phyloP scores from a whole-genome alignment of 1,284 basidiomycete genomes.

The Xerocomus nothofagi region DNA sequence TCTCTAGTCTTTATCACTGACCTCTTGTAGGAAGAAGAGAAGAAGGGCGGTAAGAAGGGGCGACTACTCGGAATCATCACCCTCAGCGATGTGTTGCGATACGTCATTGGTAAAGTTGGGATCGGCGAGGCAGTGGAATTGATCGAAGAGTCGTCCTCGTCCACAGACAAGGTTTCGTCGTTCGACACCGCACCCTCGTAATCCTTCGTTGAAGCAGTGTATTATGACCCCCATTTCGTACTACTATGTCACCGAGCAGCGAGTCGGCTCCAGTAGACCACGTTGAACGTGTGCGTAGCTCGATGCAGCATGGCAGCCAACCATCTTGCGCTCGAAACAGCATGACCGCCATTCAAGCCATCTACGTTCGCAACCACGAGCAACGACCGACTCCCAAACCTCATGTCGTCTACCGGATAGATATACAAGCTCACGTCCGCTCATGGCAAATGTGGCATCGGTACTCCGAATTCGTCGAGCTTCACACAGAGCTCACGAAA shows the following conservation, averaged over 20 bases:
- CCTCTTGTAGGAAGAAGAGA: constrained; percentile 65
- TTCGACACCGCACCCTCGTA: constrained; percentile 17
- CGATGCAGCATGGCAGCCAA: not conserved
- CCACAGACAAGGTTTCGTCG: constrained; percentile 21
- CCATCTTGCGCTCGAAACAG: constrained; percentile 16
- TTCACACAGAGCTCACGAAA: constrained; percentile 80
- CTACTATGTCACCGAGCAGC: not conserved
- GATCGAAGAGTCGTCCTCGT: constrained; percentile 24
- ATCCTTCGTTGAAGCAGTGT: not conserved
- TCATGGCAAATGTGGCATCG: constrained; percentile 93
- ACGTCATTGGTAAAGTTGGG: constrained; percentile 71
- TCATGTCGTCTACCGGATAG: constrained; percentile 81
- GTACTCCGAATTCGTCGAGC: constrained; percentile 90
- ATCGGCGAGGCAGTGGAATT: constrained; percentile 46
- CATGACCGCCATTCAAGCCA: constrained; percentile 74
- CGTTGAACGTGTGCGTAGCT: not conserved
- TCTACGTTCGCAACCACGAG: constrained; percentile 67
- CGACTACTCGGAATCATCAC: constrained; percentile 87
- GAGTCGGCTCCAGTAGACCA: constrained; percentile 10
- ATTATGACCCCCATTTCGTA: constrained; percentile 3
- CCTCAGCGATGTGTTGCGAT: constrained; percentile 86
- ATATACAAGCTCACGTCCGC: constrained; percentile 78
- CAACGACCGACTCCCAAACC: constrained; percentile 64
- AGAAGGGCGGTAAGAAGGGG: constrained; percentile 76
- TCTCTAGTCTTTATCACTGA: constrained; percentile 11